Base-by-base conservation (phyloP, 2,329 filamentous ascomycete genomes). In the Clonostachys rhizophaga region DNA sequence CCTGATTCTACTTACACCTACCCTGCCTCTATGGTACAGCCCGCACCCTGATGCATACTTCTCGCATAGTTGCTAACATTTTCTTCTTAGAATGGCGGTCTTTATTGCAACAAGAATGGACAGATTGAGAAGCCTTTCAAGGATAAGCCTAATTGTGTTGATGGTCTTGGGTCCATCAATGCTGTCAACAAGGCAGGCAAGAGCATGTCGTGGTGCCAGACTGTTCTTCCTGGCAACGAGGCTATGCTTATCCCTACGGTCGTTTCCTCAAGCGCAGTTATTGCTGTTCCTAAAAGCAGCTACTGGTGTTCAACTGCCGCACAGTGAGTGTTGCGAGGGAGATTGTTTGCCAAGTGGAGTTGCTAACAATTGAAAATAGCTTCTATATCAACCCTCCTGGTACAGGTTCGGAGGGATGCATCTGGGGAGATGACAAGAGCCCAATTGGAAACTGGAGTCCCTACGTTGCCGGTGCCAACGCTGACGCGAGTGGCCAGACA, bases 181-280 rank as follows among this genome's bases (percentile, higher is more conserved):
- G 87, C 78, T 35, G 71, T 82, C 50, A 91, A 90, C 70, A 83
- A 84, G 55, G 79, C 77, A 51, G 76, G 79, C 41, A 68, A 71
- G 35, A 59, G 75, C 13, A 77, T 90, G 47, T 81, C 87, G 4
- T 89, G 87, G 67, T 91, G 87, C 66, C 87, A 91, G 67, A 91
- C 87, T 5, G 84, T 90, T 13, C 67, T 91, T 50, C 87, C 87
- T 16, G 87, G 87, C 44, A 86, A 89, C 57, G 87, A 91, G 69
- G 84, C 84, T 50, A 91, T 91, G 87, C 72, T 91, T 55, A 91
- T 91, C 57, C 86, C 87, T 14, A 91, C 86, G n/a, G 65, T 83
- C 52, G 83, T 91, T 42, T 59, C 72, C 18, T 68, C 72, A 51
- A 64, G 63, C 10, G 71, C 73, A n/a, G 76, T 75, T 33, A 71